Percentiles rank a stretch among this genome's conserved stretches.
Evolutionary conservation across 2,329 filamentous ascomycete genomes (phyloP).

Genomic region (Curvularia sp.): DNA sequence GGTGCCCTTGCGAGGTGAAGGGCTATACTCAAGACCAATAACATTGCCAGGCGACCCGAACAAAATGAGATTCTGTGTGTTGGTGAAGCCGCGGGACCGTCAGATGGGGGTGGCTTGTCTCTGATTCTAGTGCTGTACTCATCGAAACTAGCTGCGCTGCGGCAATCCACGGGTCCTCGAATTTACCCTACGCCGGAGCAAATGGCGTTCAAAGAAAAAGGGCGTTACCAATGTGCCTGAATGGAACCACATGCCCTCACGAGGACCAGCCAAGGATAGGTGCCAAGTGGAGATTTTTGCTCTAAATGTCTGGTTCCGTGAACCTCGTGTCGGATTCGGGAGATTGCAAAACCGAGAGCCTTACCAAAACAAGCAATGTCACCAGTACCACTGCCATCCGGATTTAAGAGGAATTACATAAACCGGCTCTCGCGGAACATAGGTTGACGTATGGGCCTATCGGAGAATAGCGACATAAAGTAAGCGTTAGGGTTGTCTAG

Average conservation of each 20-base stretch:
- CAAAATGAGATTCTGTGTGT: neutral
- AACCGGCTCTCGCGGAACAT: constrained; percentile 16
- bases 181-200: constrained; percentile 1
- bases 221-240: constrained; percentile 14
- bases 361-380: constrained; percentile 17
- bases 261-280: neutral
- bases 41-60: neutral
- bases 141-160: constrained; percentile 13
- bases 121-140: constrained; percentile 10
- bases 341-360: constrained; percentile 22
- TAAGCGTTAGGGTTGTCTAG: constrained; percentile 8
- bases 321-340: constrained; percentile 20
- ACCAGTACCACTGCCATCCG: constrained; percentile 15
- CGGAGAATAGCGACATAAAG: constrained; percentile 10
- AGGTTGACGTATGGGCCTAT: constrained; percentile 8
- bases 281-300: constrained; percentile 4
- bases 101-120: neutral
- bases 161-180: constrained; percentile 3
- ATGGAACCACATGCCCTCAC: neutral
- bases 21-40: neutral
- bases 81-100: neutral
- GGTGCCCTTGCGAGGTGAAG: neutral
- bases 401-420: constrained; percentile 13
- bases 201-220: constrained; percentile 10
- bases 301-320: constrained; percentile 1